Evolutionary conservation across 495 filamentous ascomycete species (phyloP).

Genomic region (Penicillium flavigenum): DNA sequence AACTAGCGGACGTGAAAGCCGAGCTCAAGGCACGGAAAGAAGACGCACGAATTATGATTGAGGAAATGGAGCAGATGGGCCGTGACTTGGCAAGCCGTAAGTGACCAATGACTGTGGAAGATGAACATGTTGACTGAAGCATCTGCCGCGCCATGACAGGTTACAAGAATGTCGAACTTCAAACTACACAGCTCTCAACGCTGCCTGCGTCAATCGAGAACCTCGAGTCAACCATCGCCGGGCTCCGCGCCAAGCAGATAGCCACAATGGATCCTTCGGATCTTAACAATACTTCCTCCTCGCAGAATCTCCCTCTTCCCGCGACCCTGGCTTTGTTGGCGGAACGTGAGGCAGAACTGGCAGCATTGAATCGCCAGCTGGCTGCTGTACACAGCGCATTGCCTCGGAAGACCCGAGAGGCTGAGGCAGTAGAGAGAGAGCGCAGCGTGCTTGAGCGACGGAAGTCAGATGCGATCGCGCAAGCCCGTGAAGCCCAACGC

Average conservation of each 20-base stretch:
- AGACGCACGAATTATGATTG: constrained; percentile 71
- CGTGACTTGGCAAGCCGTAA: constrained; percentile 55
- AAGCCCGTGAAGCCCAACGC: constrained; percentile 76
- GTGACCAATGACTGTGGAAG: constrained; percentile 12
- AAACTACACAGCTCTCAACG: constrained; percentile 55
- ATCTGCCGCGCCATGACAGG: constrained; percentile 29
- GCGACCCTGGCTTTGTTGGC: constrained; percentile 44
- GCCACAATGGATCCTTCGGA: constrained; percentile 37
- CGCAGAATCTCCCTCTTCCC: constrained; percentile 44
- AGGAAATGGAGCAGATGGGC: constrained; percentile 67
- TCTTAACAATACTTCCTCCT: constrained; percentile 29
- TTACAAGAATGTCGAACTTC: constrained; percentile 63
- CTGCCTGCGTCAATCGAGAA: constrained; percentile 64
- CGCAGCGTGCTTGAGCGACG: constrained; percentile 67
- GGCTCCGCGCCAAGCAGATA: constrained; percentile 49
- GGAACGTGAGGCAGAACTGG: constrained; percentile 59
- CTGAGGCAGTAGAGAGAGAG: constrained; percentile 71
- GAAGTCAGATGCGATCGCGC: constrained; percentile 62
- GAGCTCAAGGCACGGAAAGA: constrained; percentile 74
- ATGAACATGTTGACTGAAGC: not conserved
- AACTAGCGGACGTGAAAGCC: constrained; percentile 69
- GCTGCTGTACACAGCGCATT: constrained; percentile 61
- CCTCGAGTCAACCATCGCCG: constrained; percentile 58
- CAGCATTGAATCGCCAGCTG: constrained; percentile 66
- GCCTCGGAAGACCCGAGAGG: constrained; percentile 70